Evolutionary conservation across 2,329 filamentous ascomycete species (phyloP).

Genomic region (Knoxdaviesia proteae): DNA sequence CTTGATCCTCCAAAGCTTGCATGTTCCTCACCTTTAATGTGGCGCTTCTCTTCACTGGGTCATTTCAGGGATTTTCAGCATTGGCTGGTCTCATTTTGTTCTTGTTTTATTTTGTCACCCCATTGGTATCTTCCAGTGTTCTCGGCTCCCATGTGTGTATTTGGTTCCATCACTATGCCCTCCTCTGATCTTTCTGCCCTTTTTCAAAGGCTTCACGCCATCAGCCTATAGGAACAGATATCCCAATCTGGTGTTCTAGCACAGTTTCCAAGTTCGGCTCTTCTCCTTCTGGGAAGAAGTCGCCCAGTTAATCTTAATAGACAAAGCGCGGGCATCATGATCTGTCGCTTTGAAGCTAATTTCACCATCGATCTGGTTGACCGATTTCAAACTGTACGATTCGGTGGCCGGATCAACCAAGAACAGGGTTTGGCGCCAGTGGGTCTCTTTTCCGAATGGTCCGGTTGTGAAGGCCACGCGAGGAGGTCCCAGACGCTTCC

Average conservation of each 20-base stretch:
- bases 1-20: slow-evolving; percentile 54
- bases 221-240: too few relatives aligned
- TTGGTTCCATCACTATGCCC: too few relatives aligned
- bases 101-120: too few relatives aligned
- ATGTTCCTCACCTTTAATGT: slow-evolving; percentile 48
- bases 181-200: too few relatives aligned
- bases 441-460: slow-evolving; percentile 54
- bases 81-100: too few relatives aligned
- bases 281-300: slow-evolving; percentile 18
- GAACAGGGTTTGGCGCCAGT: slow-evolving; percentile 76
- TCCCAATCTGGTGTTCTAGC: neutral
- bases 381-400: slow-evolving; percentile 24
- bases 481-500: slow-evolving; percentile 17
- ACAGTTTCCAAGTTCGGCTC: slow-evolving; percentile 27
- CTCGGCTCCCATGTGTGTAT: too few relatives aligned
- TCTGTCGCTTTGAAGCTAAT: slow-evolving; percentile 50
- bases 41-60: too few relatives aligned
- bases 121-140: too few relatives aligned
- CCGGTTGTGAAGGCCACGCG: slow-evolving; percentile 71
- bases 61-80: too few relatives aligned
- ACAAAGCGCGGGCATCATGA: slow-evolving; percentile 47
- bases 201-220: too few relatives aligned
- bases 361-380: slow-evolving; percentile 40
- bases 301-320: slow-evolving; percentile 44
- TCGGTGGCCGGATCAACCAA: slow-evolving; percentile 40